These are phyloP conservation scores for Ophiostoma sp. DNA, from an alignment of 2,329 filamentous ascomycete genomes.

Conservation along the genomic window DNA sequence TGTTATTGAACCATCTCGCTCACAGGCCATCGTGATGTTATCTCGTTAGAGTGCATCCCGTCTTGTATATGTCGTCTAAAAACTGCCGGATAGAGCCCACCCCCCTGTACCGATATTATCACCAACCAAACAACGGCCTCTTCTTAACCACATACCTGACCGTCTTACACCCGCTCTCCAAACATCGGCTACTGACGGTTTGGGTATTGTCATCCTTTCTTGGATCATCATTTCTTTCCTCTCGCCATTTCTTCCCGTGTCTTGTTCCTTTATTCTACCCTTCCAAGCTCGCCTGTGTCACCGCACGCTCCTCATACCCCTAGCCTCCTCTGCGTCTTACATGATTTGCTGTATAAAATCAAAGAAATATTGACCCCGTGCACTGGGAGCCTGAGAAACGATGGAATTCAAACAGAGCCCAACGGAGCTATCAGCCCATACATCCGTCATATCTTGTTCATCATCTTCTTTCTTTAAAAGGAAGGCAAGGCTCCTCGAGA, in stretches of 20 bases:
- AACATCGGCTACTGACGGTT: background rate
- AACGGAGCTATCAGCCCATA: background rate
- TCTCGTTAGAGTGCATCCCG: background rate
- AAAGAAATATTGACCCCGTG: background rate
- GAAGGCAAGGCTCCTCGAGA: background rate
- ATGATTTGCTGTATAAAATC: background rate
- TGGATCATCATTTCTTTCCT: background rate
- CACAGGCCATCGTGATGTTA: background rate
- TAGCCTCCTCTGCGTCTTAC: background rate
- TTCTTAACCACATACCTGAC: background rate
- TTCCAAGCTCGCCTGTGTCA: background rate
- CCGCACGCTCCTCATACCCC: background rate
- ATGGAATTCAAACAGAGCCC: background rate
- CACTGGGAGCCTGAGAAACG: background rate
- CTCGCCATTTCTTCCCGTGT: background rate
- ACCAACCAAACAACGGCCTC: background rate
- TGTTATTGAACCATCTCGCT: background rate
- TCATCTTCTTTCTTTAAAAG: background rate
- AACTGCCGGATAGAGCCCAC: constrained; percentile 12
- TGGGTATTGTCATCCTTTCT: background rate
- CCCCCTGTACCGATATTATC: constrained; percentile 9
- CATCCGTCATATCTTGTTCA: background rate
- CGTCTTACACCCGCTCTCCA: background rate
- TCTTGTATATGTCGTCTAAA: background rate
- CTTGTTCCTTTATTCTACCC: constrained; percentile 3